Evolutionary conservation across 495 filamentous ascomycete species (phyloP), one percentile per base, ranked within the genome.

Genomic region (Neurospora tetrasperma): DNA sequence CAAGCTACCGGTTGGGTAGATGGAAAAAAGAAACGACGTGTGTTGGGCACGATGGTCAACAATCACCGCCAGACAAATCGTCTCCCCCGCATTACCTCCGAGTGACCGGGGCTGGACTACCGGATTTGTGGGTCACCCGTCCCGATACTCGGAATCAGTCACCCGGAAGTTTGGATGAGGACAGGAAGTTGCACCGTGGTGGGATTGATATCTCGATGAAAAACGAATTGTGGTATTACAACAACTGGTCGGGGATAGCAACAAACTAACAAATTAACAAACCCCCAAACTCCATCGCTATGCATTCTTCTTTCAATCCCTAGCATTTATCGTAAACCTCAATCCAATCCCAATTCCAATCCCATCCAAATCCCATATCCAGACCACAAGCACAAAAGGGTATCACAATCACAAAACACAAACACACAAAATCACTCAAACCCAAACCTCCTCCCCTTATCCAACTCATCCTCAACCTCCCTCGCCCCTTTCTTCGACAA

Each of bases 381-480:
- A 18, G 18, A 18, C 2, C 44, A 23, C 3, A 48, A 48, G 8
- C 8, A 48, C 44, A 48, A 48, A 48, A n/a, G n/a, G n/a, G 42
- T 43, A 43, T 43, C 43, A 23, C 23, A 23, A 23, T 0, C 23
- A 23, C 0, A 23, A 23, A 23, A 23, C 23, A 23, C 23, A n/a
- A 18, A 0, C 8, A 1, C 43, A 9, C 9, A 9, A 5, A 20
- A 11, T 27, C 12, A 59, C 48, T 14, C 23, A 62, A 62, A 76
- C n/a, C 79, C 79, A 73, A 80, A 79, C 71, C 72, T 70, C 54
- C 79, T 38, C 31, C 79, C 79, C 70, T 54, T 72, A 74, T 79
- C 79, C 75, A 80, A 54, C 74, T 75, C 70, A 59, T 23, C 66
- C 71, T 79, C 79, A 14, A 76, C 46, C 68, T 71, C 75, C 40